These are phyloP conservation scores for Skeletonema potamos DNA, from an alignment of 108 stramenopile species.

Conservation along the genomic window DNA sequence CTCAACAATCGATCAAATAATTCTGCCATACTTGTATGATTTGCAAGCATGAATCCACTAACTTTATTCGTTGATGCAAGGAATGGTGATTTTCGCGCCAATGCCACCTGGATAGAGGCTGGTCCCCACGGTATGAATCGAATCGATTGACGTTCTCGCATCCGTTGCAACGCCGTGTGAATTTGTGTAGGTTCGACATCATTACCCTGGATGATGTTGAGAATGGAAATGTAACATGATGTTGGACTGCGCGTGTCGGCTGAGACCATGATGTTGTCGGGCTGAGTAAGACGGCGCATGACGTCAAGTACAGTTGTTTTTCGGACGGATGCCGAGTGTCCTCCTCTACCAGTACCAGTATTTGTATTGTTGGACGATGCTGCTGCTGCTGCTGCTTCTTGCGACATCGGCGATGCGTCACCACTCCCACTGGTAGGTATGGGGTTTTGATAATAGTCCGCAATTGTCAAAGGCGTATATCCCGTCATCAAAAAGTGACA, in stretches of 20 bases:
- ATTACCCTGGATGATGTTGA: constrained; percentile 98
- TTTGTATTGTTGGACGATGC: background rate
- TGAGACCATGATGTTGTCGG: constrained; percentile 99
- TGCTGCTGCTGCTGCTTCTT: background rate
- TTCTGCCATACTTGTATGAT: constrained; percentile 96
- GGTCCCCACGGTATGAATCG: constrained; percentile 99
- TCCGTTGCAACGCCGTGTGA: constrained; percentile 97
- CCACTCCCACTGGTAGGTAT: constrained; percentile 8
- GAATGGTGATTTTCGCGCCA: constrained; percentile 95
- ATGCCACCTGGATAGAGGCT: constrained; percentile 96
- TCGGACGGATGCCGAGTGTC: constrained; percentile 61
- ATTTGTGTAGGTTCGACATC: constrained; percentile 97
- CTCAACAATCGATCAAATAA: constrained; percentile 89
- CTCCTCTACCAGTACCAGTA: background rate
- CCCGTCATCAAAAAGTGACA: constrained; percentile 99
- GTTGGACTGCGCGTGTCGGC: constrained; percentile 87
- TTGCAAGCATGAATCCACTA: constrained; percentile 96
- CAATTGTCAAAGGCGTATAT: constrained; percentile 90
- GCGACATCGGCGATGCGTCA: constrained; percentile 12
- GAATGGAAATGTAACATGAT: constrained; percentile 97
- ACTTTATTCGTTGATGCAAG: constrained; percentile 93
- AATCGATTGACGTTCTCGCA: constrained; percentile 92
- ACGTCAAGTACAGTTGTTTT: constrained; percentile 99
- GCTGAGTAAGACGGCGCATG: constrained; percentile 97
- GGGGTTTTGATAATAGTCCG: constrained; percentile 37